Evolutionary conservation across 305 asterid genomes (phyloP), one percentile per base, ranked within the genome.

Genomic region (Euphrasia arctica): DNA sequence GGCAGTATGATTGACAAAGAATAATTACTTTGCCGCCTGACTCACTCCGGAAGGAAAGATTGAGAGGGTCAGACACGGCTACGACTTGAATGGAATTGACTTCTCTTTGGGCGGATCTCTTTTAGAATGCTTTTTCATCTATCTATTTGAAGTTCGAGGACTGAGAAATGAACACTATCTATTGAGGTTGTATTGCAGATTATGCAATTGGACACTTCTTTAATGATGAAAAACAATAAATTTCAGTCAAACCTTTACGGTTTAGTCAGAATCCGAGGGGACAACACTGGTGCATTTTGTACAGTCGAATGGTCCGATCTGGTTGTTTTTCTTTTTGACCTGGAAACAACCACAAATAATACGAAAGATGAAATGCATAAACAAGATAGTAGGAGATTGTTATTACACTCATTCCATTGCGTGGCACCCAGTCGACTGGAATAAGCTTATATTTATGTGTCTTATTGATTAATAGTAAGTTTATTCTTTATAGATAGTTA

Each of bases 281-380:
- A 36, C 66, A 62, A 47, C 60, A 72, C 71, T 76, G 74, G 75
- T 75, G 80, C 62, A 79, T 80, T 90, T 87, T 65, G 97, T 90
- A 63, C 97, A 90, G 81, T 90, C 97, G 69, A 66, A 87, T 48
- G 97, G 97, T 39, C 95, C 95, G 14, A 90, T 80, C 69, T 79
- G 78, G 60, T 78, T 87, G 86, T 79, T 82, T 79, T 79, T 90
- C 90, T 73, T 82, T 66, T 77, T 90, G 63, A 90, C 97, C 97
- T 90, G 95, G 60, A 76, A 75, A 15, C 14, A 54, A 74, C 32
- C 60, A 25, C 60, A 59, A 18, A 18, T 18, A 50, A 9, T 62
- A 69, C n/a, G 29, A 49, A 57, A 74, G 41, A 55, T 56, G 41
- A 59, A 72, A 55, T 58, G 27, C 14, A 32, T 52, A 32, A 71